Percentiles rank a stretch among this genome's conserved stretches.
These are phyloP conservation scores for Pyrrhoderma noxium DNA, from an alignment of 1,284 basidiomycete genomes.

Conservation along the genomic window DNA sequence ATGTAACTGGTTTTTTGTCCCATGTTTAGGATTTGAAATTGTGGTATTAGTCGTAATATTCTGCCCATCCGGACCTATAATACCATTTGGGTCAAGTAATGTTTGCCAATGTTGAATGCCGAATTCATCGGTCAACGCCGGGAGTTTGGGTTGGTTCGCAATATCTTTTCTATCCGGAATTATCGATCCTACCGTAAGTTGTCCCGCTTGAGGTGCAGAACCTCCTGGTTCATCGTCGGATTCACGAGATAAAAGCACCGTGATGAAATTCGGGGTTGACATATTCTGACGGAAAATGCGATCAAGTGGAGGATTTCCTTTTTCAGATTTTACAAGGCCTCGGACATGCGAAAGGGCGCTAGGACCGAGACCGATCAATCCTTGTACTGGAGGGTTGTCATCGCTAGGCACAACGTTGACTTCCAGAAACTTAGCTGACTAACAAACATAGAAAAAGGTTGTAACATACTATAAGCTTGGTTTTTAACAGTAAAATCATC, in stretches of 20 bases:
- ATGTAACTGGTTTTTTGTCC: slow-evolving; percentile 19
- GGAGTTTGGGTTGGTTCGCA: slow-evolving; percentile 19
- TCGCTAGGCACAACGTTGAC: slow-evolving; percentile 31
- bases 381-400: slow-evolving; percentile 26
- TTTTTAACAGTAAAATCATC: slow-evolving; percentile 44
- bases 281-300: slow-evolving; percentile 24
- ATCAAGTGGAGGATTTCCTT: slow-evolving; percentile 21
- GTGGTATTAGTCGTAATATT: slow-evolving; percentile 19
- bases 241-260: slow-evolving; percentile 22
- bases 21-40: slow-evolving; percentile 11
- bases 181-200: slow-evolving; percentile 28
- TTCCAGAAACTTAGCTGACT: slow-evolving; percentile 21
- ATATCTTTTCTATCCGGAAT: slow-evolving; percentile 20
- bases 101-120: slow-evolving; percentile 23
- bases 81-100: slow-evolving; percentile 19
- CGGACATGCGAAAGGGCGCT: slow-evolving; percentile 32
- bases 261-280: slow-evolving; percentile 23
- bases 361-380: slow-evolving; percentile 49
- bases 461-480: slow-evolving; percentile 55
- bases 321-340: slow-evolving; percentile 7
- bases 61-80: slow-evolving; percentile 22
- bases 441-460: neutral
- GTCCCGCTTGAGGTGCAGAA: slow-evolving; percentile 24
- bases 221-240: slow-evolving; percentile 16
- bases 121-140: slow-evolving; percentile 18